Evolutionary conservation across 176 grass and related monocot species (phyloP), one percentile per base, ranked within the genome.

Genomic region (Thinopyrum elongatum): DNA sequence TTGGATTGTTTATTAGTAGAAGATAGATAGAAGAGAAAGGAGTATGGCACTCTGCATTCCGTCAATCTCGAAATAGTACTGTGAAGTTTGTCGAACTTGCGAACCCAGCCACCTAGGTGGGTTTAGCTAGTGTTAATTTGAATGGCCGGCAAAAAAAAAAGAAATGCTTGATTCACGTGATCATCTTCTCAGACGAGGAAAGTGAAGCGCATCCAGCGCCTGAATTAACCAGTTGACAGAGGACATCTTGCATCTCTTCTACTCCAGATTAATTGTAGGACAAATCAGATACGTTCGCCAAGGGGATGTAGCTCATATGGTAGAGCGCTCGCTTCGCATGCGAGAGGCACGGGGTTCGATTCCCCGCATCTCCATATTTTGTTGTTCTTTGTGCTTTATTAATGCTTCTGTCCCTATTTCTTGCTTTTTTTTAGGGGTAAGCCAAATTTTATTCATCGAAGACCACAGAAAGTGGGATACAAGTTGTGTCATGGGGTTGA

Each of bases 301-400:
- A 28, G 58, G 90, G 86, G 90, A 87, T 85, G 86, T 89, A 94
- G 89, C 89, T 94, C 89, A 87, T 81, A 89, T 89, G 92, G 92
- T 91, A 91, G 89, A 98, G 94, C 96, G 92, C 93, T 98, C 96
- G 93, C 90, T 97, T 97, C 91, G 95, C 95, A 97, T 94, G 95
- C 90, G 92, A 94, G 92, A 97, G 92, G 95, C 95, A 92, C 92
- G 92, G 92, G 78, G 88, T 94, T 94, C 95, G 92, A 94, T 87
- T 89, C 83, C 76, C 53, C 31, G 76, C 76, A 22, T 78, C 53
- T 78, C 76, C 76, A 74, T 53, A 26, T 8, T 44, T 2, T 41
- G 3, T 46, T 42, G 39, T 10, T 10, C 39, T 41, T 34, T 34
- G 33, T 6, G 6, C 33, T 36, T 41, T 71, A 14, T 70, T 1